Conservation (phyloP, 441 rosid genomes). For the Syzygium syzygioides region DNA sequence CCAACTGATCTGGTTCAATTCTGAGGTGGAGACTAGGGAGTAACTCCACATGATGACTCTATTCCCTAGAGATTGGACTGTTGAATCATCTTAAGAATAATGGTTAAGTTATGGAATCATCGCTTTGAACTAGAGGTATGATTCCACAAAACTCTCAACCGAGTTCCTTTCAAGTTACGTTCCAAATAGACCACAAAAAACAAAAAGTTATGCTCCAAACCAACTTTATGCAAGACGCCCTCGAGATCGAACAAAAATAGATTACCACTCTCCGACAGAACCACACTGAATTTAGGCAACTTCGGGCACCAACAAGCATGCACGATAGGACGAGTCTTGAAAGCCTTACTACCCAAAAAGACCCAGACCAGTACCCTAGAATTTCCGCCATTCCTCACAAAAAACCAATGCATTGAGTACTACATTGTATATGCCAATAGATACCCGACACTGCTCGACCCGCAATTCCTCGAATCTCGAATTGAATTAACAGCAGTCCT, state of each 20-base stretch:
- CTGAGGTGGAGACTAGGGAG: neutral
- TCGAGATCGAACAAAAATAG: conserved; percentile 63
- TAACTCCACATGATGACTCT: too few species aligned
- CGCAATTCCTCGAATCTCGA: conserved; percentile 11
- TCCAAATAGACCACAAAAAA: too few species aligned
- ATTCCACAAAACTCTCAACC: conserved; percentile 44
- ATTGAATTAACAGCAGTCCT: conserved; percentile 45
- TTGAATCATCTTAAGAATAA: too few species aligned
- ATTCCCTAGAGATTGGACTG: too few species aligned
- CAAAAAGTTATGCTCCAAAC: neutral
- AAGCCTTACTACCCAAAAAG: conserved; percentile 38
- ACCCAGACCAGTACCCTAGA: conserved; percentile 21
- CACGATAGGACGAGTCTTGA: conserved; percentile 42
- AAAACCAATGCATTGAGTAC: conserved; percentile 52
- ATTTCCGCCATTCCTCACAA: conserved; percentile 14
- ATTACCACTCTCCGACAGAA: conserved; percentile 55
- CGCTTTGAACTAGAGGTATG: conserved; percentile 15
- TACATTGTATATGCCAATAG: conserved; percentile 40
- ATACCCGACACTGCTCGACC: conserved; percentile 37
- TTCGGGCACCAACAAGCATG: conserved; percentile 67
- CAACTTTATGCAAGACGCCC: neutral
- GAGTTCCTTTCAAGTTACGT: conserved; percentile 30
- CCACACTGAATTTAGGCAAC: conserved; percentile 41
- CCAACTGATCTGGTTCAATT: neutral
- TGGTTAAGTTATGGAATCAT: too few species aligned